A percentile compares a stretch with the other conserved stretches of the same genome.
These are phyloP conservation scores for Prunus kanzakura DNA, from an alignment of 306 rosid genomes.

Conservation along the genomic window DNA sequence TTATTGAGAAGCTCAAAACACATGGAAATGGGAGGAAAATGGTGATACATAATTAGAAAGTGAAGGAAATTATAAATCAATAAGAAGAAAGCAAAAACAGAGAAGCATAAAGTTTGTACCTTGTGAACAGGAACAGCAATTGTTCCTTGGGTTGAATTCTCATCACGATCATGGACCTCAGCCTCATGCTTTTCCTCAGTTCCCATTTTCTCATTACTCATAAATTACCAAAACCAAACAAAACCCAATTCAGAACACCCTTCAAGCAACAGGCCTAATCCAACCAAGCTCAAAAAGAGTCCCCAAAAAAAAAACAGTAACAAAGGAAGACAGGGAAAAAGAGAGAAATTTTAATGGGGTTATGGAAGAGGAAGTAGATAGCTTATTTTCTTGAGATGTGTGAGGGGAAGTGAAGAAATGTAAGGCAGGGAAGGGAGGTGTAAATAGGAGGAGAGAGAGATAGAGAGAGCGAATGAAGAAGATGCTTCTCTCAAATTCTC, in stretches of 20 bases:
- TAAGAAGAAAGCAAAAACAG: background rate
- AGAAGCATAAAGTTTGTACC: slow-evolving; percentile 37
- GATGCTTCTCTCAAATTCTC: background rate
- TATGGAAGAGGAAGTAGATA: background rate
- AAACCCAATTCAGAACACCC: slow-evolving; percentile 12
- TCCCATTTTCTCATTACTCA: slow-evolving; percentile 36
- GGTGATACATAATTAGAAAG: background rate
- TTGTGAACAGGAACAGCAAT: slow-evolving; percentile 38
- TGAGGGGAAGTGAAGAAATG: background rate
- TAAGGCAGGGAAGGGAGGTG: background rate
- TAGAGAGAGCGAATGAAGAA: background rate
- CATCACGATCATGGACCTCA: slow-evolving; percentile 15
- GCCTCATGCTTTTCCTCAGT: slow-evolving; percentile 36
- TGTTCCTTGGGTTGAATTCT: slow-evolving; percentile 35
- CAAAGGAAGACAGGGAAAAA: background rate
- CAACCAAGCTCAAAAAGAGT: background rate
- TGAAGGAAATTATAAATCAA: background rate
- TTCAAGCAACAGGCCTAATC: slow-evolving; percentile 10
- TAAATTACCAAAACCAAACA: slow-evolving; percentile 22
- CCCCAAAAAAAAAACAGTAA: background rate
- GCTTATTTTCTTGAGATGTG: background rate
- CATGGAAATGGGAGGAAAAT: background rate
- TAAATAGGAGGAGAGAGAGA: background rate
- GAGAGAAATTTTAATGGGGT: background rate
- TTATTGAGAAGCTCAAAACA: background rate